phyloP scores from a whole-genome alignment of 2,329 filamentous ascomycete species.

The Colletotrichum agaves region DNA sequence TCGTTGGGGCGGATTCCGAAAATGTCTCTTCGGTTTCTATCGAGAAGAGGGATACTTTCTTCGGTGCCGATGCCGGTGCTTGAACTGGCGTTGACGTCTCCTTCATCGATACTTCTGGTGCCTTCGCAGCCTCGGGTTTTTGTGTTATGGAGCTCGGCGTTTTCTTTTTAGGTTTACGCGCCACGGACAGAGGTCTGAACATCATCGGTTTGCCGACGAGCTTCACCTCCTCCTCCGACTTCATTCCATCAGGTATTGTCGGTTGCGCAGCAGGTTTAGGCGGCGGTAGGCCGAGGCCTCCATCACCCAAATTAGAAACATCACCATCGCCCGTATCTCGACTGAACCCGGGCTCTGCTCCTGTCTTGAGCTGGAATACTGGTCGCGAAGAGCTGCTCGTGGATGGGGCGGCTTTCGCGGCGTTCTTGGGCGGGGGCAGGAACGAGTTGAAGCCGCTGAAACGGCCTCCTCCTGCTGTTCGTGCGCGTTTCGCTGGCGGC shows the following conservation, averaged over 20 bases:
- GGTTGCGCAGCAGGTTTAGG: slow-evolving; percentile 55
- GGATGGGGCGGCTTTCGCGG: slow-evolving; percentile 49
- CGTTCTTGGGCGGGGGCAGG: slow-evolving; percentile 83
- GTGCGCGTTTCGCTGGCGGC: slow-evolving; percentile 78
- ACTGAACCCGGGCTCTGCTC: slow-evolving; percentile 83
- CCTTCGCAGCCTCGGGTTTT: slow-evolving; percentile 29
- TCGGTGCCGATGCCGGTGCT: slow-evolving; percentile 46
- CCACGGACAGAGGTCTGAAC: slow-evolving; percentile 90
- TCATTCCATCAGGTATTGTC: slow-evolving; percentile 66
- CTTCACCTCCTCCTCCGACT: slow-evolving; percentile 72
- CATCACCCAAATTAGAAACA: slow-evolving; percentile 40
- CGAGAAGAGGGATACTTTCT: slow-evolving; percentile 77
- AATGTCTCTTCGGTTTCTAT: slow-evolving; percentile 54
- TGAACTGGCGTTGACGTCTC: slow-evolving; percentile 27
- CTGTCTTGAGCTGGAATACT: slow-evolving; percentile 79
- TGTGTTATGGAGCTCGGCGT: slow-evolving; percentile 44
- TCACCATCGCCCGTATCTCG: slow-evolving; percentile 70
- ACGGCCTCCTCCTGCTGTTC: slow-evolving; percentile 62
- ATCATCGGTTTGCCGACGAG: slow-evolving; percentile 82
- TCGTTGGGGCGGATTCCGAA: slow-evolving; percentile 36
- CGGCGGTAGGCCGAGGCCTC: slow-evolving; percentile 50
- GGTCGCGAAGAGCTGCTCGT: slow-evolving; percentile 38
- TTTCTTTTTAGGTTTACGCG: slow-evolving; percentile 78
- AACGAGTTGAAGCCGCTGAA: slow-evolving; percentile 89
- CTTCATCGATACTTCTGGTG: background rate